Evolutionary conservation across 371 early-diverging fungal genomes (phyloP).

Genomic region (Mucor lusitanicus): DNA sequence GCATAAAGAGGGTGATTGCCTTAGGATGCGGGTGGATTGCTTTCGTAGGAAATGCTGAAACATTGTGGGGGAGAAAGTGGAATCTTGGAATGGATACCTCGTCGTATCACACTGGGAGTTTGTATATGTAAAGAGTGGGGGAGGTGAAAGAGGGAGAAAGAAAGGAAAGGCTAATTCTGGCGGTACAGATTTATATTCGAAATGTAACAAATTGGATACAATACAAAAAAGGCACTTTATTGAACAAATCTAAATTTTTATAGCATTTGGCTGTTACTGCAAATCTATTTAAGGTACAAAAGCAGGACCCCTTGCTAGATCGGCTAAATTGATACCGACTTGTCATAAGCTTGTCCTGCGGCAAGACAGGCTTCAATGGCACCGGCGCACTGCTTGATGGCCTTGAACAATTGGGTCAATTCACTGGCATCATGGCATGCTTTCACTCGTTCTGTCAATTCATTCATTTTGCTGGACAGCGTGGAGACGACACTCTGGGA

Average conservation of each 20-base stretch:
- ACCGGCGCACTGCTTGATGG: conserved; percentile 32
- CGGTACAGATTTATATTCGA: neutral
- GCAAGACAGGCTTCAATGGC: conserved; percentile 35
- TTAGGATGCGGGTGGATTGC: neutral
- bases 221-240: neutral
- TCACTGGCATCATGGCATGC: conserved; percentile 23
- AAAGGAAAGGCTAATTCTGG: neutral
- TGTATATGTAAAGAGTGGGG: too few species aligned
- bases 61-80: neutral
- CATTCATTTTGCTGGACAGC: conserved; percentile 17
- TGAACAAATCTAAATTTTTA: neutral
- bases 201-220: neutral
- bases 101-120: conserved; percentile 13
- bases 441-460: conserved; percentile 22
- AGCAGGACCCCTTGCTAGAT: conserved; percentile 1
- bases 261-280: neutral
- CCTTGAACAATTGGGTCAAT: conserved; percentile 27
- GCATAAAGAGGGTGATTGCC: conserved; percentile 7
- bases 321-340: conserved; percentile 8
- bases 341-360: conserved; percentile 13
- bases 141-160: neutral
- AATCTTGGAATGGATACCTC: conserved; percentile 16
- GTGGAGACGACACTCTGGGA: conserved; percentile 7
- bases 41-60: conserved; percentile 1
- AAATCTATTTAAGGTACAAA: neutral